Evolutionary conservation across 352 stramenopile species (phyloP), one percentile per base, ranked within the genome.

Genomic region (Halophytophthora polymorphica): DNA sequence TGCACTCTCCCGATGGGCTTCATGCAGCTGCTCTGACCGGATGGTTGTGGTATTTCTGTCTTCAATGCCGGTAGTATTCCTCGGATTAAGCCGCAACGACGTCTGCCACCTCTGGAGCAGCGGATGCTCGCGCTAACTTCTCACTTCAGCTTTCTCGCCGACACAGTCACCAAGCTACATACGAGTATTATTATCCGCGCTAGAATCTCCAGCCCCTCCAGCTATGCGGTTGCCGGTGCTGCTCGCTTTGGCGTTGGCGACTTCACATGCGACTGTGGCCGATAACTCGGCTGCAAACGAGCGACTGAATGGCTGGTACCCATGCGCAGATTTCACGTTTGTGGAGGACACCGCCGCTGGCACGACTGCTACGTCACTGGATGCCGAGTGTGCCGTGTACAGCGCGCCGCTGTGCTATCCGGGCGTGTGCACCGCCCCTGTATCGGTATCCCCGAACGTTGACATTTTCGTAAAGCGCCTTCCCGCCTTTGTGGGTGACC

Each of bases 381-480:
- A 47, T 17, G 61, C 66, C 10, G 61, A 75, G 25, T 78, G 65
- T 22, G 69, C 65, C 14, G 40, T 75, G 4, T 68, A 71, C 43
- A 52, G 28, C 0, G 53, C 64, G 6, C 69, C 66, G 10, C 40
- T 75, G 40, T 75, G 69, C 47, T 64, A 78, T 37, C n/a, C 61
- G 21, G 52, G 38, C 29, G 53, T 76, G 18, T 75, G 62, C 28
- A 25, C 58, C 8, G 38, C 44, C 2, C 35, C 55, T 2, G 28
- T 50, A 12, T 29, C 21, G 1, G 38, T 50, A 3, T 43, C 63
- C 15, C 39, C 37, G 1, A 72, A 50, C 1, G 48, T 82, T 6
- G 51, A 68, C n/a, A 58, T 78, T 12, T 81, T 81, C 31, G 57
- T 77, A 2, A 81, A 84, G 50, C 59, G 73, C 3, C 40, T 80